Percentiles rank a stretch among this genome's conserved stretches.
Evolutionary conservation across 495 filamentous ascomycete genomes (phyloP).

Genomic region (Staphylotrichum longicolle): DNA sequence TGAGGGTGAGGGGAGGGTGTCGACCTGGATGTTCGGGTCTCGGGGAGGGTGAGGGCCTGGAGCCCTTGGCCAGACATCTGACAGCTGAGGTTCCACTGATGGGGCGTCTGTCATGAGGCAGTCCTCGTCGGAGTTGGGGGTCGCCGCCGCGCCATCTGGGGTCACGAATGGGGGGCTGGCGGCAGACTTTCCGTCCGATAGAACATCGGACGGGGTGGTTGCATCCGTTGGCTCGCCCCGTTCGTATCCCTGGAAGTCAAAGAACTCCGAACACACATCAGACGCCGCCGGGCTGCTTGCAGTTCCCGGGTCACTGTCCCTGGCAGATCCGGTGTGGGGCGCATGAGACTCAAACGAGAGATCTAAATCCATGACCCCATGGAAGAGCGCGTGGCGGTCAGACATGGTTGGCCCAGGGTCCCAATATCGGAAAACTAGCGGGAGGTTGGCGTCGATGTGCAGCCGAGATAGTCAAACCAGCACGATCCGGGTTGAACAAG

Average conservation of each 20-base stretch:
- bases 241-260: constrained; percentile 23
- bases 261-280: constrained; percentile 19
- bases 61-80: constrained; percentile 23
- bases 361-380: constrained; percentile 16
- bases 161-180: constrained; percentile 14
- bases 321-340: constrained; percentile 7
- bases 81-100: constrained; percentile 12
- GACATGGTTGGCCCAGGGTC: constrained; percentile 25
- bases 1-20: not conserved
- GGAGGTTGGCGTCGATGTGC: constrained; percentile 7
- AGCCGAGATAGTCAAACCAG: constrained; percentile 23
- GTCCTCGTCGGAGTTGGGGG: constrained; percentile 21
- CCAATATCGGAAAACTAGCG: no score
- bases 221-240: constrained; percentile 18
- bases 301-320: constrained; percentile 15
- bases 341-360: constrained; percentile 4
- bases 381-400: constrained; percentile 16
- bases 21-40: constrained; percentile 6
- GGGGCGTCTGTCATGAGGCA: constrained; percentile 24
- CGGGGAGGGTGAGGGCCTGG: constrained; percentile 10
- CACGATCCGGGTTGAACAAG: constrained; percentile 12
- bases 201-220: constrained; percentile 23
- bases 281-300: constrained; percentile 13
- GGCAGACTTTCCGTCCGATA: constrained; percentile 16
- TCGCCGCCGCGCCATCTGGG: constrained; percentile 4